Percentiles rank a stretch among this genome's conserved stretches.
Conservation (phyloP, 140 eudicot species). For the Flaveria floridana region DNA sequence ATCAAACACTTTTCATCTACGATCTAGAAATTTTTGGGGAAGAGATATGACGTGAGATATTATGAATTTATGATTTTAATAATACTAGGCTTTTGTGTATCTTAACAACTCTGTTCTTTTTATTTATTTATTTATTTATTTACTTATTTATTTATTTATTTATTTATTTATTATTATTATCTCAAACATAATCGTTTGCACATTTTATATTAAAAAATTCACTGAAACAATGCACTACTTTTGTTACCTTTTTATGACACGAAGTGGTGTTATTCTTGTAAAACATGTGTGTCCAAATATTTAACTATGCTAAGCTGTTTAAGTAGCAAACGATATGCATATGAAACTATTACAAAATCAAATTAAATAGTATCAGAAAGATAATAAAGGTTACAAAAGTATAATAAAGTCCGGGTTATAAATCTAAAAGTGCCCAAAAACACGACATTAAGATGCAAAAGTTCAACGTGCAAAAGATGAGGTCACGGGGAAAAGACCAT, state of each 20-base stretch:
- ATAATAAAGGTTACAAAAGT: not conserved
- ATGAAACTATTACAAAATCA: not conserved
- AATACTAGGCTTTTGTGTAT: not conserved
- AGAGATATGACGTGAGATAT: not conserved
- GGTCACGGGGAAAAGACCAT: not conserved
- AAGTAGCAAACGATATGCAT: not conserved
- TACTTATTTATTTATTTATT: not conserved
- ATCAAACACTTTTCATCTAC: not conserved
- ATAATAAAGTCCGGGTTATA: not conserved
- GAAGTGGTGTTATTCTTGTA: not conserved
- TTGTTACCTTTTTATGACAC: conserved; percentile 19
- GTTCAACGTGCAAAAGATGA: not conserved
- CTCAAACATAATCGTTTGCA: not conserved
- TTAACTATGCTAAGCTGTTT: not conserved
- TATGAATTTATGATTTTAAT: not conserved
- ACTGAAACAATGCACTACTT: conserved; percentile 14
- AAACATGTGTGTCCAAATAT: not conserved
- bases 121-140: not conserved
- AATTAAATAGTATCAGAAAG: not conserved
- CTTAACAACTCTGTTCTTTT: not conserved
- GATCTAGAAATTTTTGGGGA: not conserved
- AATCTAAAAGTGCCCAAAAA: not conserved
- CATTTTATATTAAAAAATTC: not conserved
- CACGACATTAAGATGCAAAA: not conserved
- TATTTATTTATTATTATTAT: not conserved